Evolutionary conservation across 305 asterid genomes (phyloP).

Genomic region (Rubia occidens): DNA sequence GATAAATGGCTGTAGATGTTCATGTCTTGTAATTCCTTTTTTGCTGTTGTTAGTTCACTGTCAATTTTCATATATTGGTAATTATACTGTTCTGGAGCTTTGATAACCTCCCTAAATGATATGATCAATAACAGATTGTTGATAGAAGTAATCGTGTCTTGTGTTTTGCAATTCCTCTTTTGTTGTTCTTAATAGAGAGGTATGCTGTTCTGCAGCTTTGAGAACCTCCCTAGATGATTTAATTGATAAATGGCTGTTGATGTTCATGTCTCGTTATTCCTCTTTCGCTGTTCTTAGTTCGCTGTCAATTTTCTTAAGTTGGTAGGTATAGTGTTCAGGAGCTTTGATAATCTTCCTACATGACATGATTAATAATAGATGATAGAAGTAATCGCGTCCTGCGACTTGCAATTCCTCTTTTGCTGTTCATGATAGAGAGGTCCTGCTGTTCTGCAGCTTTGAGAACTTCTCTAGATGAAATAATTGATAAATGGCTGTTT

Average conservation of each 20-base stretch:
- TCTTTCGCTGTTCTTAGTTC: neutral
- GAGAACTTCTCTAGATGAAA: neutral
- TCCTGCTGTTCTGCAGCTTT: constrained; percentile 1
- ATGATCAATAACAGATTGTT: no score
- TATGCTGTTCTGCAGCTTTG: neutral
- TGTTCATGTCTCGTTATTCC: neutral
- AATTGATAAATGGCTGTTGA: neutral
- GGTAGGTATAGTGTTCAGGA: neutral
- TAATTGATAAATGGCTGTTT: neutral
- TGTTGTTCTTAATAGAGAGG: no score
- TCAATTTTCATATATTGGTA: neutral
- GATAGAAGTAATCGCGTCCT: no score
- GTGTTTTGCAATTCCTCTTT: no score
- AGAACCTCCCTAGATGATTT: neutral
- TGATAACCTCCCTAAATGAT: neutral
- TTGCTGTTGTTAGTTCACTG: neutral
- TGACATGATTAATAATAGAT: no score
- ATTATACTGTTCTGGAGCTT: neutral
- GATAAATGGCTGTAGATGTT: neutral
- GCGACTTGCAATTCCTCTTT: neutral
- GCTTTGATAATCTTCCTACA: no score
- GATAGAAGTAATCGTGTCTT: no score
- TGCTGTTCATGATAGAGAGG: neutral
- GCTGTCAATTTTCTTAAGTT: neutral
- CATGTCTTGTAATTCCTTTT: neutral